Base-by-base conservation (phyloP, 805 yeast genomes). In the Candida stauntonica region DNA sequence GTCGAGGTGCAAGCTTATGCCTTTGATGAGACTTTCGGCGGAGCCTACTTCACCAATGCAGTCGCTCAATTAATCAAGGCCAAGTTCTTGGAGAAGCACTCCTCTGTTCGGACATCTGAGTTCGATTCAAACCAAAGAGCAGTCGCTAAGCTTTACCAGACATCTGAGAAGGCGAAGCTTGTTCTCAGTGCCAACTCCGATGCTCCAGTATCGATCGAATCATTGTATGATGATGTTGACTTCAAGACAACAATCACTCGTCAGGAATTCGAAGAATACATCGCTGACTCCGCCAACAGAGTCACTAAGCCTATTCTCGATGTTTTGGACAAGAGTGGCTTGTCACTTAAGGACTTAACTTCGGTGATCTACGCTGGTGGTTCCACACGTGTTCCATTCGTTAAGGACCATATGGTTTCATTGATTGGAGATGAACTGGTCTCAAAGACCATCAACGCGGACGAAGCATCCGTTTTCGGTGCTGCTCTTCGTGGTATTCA, bases 401-500 rank as follows among this genome's bases (percentile, higher is more conserved):
- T 93, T 33, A 93, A 87, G 61, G 70, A 75, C 40, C 74, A 72
- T 37, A 64, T 86, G 42, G 45, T 58, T 2, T 57, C 72, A 2
- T 65, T 78, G 31, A 63, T 81, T 29, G 86, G 82, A 1, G 76
- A 75, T 15, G 81, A 76, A 3, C 57, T 67, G 35, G 68, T 89
- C 28, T 72, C 95, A 17, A 87, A 81, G 60, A 86, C 81, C 36
- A 94, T 93, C 31, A 93, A 93, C 61, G 93, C 99, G 0, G 99
- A 93, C 62, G 99, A 93, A 65, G 80, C 97, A 31, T 86, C 86
- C 36, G 96, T 86, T 12, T 70, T 86, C 51, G 99, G 99, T 35
- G 77, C 94, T 3, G 78, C 96, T n/a, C 66, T 84, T 27, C 74
- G 88, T 47, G 98, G 93, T 16, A 82, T 87, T 29, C 70, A 77